Evolutionary conservation across 108 stramenopile species (phyloP).

Genomic region (Pseudonitzschia multiseries): DNA sequence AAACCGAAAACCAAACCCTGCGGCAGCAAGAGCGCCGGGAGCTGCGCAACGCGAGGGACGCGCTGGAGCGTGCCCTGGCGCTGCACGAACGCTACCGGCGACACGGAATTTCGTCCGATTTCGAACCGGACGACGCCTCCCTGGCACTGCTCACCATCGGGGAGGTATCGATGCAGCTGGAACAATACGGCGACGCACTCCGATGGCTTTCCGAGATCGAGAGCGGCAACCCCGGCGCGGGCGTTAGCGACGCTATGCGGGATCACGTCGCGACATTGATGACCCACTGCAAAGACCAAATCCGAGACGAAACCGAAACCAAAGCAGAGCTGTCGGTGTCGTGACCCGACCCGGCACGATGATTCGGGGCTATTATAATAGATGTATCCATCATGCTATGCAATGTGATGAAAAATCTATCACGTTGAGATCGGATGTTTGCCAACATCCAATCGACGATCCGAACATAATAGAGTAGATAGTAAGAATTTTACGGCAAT

Average conservation of each 20-base stretch:
- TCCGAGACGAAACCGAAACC: conserved; percentile 1
- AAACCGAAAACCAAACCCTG: too few species aligned
- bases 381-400: too few species aligned
- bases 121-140: neutral
- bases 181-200: neutral
- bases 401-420: too few species aligned
- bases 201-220: neutral
- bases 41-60: neutral
- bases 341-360: neutral
- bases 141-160: neutral
- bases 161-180: neutral
- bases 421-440: too few species aligned
- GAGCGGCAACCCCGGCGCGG: neutral
- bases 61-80: neutral
- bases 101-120: conserved; percentile 3
- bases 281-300: neutral
- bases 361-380: neutral
- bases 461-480: too few species aligned
- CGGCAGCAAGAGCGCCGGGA: neutral
- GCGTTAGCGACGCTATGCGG: neutral
- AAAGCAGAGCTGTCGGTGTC: neutral
- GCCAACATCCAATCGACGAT: too few species aligned
- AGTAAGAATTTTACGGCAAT: too few species aligned
- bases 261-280: neutral
- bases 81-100: neutral